phyloP scores from a whole-genome alignment of 108 stramenopile species.

The Nitzschia putrida region DNA sequence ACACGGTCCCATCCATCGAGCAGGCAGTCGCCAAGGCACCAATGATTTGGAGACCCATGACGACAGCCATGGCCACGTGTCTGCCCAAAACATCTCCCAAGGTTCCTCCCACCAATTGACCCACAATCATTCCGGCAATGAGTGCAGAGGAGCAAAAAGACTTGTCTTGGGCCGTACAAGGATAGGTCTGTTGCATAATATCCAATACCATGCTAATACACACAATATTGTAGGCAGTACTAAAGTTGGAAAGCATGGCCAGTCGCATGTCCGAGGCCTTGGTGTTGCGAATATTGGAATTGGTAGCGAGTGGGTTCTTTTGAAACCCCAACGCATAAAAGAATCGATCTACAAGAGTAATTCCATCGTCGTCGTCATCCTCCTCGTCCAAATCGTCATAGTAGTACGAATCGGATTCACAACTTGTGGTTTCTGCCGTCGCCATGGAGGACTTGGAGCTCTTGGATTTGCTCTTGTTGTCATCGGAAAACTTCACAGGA shows the following conservation, averaged over 20 bases:
- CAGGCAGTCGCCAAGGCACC: conserved; percentile 43
- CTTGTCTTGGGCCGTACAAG: conserved; percentile 29
- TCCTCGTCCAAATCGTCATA: too few relatives aligned
- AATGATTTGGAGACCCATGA: conserved; percentile 53
- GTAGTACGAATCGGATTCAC: too few relatives aligned
- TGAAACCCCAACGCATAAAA: conserved; percentile 19
- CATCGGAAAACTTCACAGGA: too few relatives aligned
- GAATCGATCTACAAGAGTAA: not conserved
- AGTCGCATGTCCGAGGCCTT: conserved; percentile 47
- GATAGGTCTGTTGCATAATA: conserved; percentile 42
- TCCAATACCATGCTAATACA: conserved; percentile 53
- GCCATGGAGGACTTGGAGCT: too few relatives aligned
- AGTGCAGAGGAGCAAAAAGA: conserved; percentile 52
- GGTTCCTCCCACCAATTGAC: conserved; percentile 55
- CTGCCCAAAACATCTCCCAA: conserved; percentile 59
- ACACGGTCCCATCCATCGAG: conserved; percentile 9
- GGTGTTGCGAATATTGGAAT: conserved; percentile 26
- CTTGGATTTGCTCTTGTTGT: too few relatives aligned
- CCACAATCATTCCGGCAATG: conserved; percentile 67
- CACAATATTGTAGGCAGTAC: conserved; percentile 60
- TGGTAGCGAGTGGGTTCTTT: conserved; percentile 17
- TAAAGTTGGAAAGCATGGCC: conserved; percentile 61
- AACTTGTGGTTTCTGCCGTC: too few relatives aligned
- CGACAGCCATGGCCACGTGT: conserved; percentile 51
- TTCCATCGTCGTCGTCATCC: too few relatives aligned